Evolutionary conservation across 257 asterid species (phyloP), one percentile per base, ranked within the genome.

Genomic region (Jasminum sambac): DNA sequence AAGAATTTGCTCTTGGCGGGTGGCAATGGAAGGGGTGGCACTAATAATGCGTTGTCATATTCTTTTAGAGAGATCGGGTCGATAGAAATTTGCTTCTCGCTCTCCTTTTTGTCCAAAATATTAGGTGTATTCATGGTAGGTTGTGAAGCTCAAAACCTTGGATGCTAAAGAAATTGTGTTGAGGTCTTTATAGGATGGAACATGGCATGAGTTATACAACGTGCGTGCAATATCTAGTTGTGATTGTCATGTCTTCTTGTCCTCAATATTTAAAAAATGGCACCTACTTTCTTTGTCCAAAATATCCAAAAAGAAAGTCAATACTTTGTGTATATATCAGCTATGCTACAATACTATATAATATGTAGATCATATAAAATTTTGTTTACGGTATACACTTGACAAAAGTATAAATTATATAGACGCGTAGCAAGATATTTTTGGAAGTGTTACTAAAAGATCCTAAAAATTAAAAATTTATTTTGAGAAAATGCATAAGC

Each of bases 11-110:
- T 44, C 25, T 78, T 78, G 7, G 84, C 58, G 7, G 82, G 78
- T 10, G 81, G 79, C 12, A 12, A 63, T 50, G 84, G 84, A 19
- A 76, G 61, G 48, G 69, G 57, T 57, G 73, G 2, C n/a, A 8
- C 4, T 21, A 38, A 12, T n/a, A 43, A 68, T 2, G 0, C 12
- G 21, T 63, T 72, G 2, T 26, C n/a, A 26, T 77, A 41, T 34
- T 77, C 83, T 64, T 48, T 26, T 2, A 89, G 63, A 34, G 92
- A 88, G 65, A 76, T 75, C 17, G 96, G 96, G 77, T 90, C 97
- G 17, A 90, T 86, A 0, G 82, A 84, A 8, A 88, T 87, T 66
- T 88, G 91, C 81, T 82, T 88, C 88, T 85, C 95, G 59, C 67
- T 74, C 39, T 72, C 81, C 72, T 63, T 52, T 80, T 73, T 74